A percentile compares a stretch with the other conserved stretches of the same genome.
phyloP scores from a whole-genome alignment of 306 rosid genomes.

The cucumber (Cucumis sativus) region Cucumber_9930_V3 NC_026657.2:31921001-31921500 shows the following conservation, averaged over 20 bases:
- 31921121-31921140: background rate
- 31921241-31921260: conserved; percentile 97
- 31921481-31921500: conserved; percentile 95
- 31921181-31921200: background rate
- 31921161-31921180: background rate
- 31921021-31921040: conserved; percentile 23
- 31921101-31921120: conserved; percentile 39
- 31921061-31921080: conserved; percentile 95
- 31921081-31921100: conserved; percentile 97
- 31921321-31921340: conserved; percentile 95
- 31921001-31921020: background rate
- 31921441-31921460: conserved; percentile 85
- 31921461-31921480: conserved; percentile 98
- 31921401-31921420: conserved; percentile 97
- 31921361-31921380: conserved; percentile 83
- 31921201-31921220: background rate
- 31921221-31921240: conserved; percentile 64
- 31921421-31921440: conserved; percentile 98
- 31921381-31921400: conserved; percentile 93
- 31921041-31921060: conserved; percentile 82
- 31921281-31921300: conserved; percentile 97
- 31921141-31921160: background rate
- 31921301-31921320: conserved; percentile 99
- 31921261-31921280: conserved; percentile 97
- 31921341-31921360: conserved; percentile 97